Base-by-base conservation (phyloP, 768 basidiomycete genomes). In the Termitomyces sp. region DNA sequence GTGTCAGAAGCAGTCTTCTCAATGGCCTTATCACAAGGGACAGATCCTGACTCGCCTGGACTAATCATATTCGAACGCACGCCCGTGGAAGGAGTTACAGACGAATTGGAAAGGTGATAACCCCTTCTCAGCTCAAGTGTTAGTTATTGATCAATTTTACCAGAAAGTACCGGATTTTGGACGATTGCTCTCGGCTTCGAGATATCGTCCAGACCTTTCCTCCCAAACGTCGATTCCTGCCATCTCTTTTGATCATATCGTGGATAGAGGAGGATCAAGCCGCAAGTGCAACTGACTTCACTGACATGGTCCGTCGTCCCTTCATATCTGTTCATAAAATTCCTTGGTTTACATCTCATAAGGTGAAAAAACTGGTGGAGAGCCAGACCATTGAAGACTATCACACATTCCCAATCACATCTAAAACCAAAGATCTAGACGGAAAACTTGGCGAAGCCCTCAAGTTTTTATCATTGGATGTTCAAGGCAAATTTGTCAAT, bases 21-120 rank as follows among this genome's bases (percentile, higher is more conserved):
- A 16, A 85, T 91, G 48, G 85, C 87, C 0, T 63, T 82, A 14
- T 64, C 71, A 7, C 64, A 68, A 13, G 53, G 62, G 14, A 58
- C 60, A 27, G 62, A 61, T 12, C 49, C 66, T 6, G 74, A 76
- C 20, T 83, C 76, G 37, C 89, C 90, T 20, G 89, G 89, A 0
- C 58, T 91, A 24, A 79, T 91, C 57, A 71, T 91, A n/a, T 88
- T 93, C 55, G 90, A 93, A 67, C 83, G 85, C 48, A 87, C 87
- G 1, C 86, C 90, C 0, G 55, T 88, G 44, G 82, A 81, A 45
- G 83, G 77, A n/a, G 70, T 85, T 1, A 62, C 74, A 26, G 89
- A 91, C 66, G 82, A 87, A 14, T 69, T 91, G 34, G 88, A 88
- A 72, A 83, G 78, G 89, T 90, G 53, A 32, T 49, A 47, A 51